Conservation (phyloP, 139 green algal species). For the Ettlia oleoabundans region DNA sequence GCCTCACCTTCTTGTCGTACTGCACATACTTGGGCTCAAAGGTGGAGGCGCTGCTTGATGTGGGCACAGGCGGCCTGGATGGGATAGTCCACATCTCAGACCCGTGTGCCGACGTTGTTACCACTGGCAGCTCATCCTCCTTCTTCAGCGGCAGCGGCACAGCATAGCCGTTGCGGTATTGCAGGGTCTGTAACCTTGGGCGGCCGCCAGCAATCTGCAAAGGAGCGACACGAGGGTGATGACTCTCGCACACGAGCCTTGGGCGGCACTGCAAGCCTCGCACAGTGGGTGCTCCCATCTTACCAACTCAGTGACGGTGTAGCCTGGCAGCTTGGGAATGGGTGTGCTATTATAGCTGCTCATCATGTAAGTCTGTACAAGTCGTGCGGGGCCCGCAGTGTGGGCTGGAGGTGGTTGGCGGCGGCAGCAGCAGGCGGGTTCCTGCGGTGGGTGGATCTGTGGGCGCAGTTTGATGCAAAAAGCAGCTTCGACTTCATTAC, state of each 20-base stretch:
- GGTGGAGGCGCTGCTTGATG: background rate
- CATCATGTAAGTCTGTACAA: background rate
- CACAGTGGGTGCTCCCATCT: background rate
- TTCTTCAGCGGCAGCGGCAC: conserved; percentile 44
- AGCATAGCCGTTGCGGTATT: conserved; percentile 76
- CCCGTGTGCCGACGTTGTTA: background rate
- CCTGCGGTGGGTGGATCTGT: no score
- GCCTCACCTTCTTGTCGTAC: conserved; percentile 80
- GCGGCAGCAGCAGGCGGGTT: no score
- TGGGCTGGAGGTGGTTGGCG: no score
- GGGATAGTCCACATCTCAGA: conserved; percentile 3
- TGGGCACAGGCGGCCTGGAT: background rate
- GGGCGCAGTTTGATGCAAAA: no score
- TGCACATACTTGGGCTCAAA: conserved; percentile 76
- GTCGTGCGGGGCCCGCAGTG: no score
- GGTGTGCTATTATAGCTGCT: background rate
- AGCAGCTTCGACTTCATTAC: no score
- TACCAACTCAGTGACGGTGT: conserved; percentile 70
- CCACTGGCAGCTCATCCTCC: background rate
- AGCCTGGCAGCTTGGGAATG: conserved; percentile 80
- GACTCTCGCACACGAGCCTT: no score
- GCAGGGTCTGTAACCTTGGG: conserved; percentile 71
- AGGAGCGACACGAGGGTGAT: background rate
- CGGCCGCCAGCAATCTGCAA: conserved; percentile 54
- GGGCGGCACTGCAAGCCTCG: background rate